Conservation (phyloP, 1,284 basidiomycete genomes). For the Tilletia caries region DNA sequence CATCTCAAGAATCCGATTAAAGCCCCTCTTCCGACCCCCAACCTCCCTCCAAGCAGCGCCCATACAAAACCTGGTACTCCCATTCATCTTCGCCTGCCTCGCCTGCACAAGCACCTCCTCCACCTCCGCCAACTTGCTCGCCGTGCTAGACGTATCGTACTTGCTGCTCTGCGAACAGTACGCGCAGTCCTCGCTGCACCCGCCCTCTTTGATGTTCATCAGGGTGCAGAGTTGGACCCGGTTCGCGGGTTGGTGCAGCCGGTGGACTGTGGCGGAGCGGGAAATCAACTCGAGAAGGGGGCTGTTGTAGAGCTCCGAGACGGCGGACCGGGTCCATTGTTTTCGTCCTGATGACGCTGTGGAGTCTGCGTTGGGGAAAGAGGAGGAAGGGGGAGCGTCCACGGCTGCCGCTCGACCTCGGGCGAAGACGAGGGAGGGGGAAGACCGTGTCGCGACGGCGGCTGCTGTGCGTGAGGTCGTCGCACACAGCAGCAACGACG, state of each 20-base stretch:
- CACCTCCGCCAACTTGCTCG: constrained; percentile 80
- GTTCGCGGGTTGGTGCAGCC: constrained; percentile 77
- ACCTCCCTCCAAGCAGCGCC: constrained; percentile 98
- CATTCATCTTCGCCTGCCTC: constrained; percentile 87
- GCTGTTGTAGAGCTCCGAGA: constrained; percentile 47
- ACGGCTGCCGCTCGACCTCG: constrained; percentile 3
- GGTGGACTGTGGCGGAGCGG: constrained; percentile 65
- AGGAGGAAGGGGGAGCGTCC: neutral
- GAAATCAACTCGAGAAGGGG: constrained; percentile 51
- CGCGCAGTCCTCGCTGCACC: constrained; percentile 94
- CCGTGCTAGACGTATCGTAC: constrained; percentile 83
- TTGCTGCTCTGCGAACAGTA: constrained; percentile 96
- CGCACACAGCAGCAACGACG: neutral
- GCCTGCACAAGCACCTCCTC: constrained; percentile 77
- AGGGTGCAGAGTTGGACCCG: constrained; percentile 95
- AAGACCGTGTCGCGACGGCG: neutral
- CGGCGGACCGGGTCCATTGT: constrained; percentile 43
- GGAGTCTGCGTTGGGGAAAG: neutral
- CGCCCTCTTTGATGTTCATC: constrained; percentile 92
- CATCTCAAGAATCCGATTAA: constrained; percentile 90
- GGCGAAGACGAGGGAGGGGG: constrained; percentile 4
- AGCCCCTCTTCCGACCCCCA: constrained; percentile 86
- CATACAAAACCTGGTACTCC: constrained; percentile 97
- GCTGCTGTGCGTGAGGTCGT: neutral
- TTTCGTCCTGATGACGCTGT: constrained; percentile 22